Conservation (phyloP, 2,329 filamentous ascomycete species). For the Colletotrichum sp. region DNA sequence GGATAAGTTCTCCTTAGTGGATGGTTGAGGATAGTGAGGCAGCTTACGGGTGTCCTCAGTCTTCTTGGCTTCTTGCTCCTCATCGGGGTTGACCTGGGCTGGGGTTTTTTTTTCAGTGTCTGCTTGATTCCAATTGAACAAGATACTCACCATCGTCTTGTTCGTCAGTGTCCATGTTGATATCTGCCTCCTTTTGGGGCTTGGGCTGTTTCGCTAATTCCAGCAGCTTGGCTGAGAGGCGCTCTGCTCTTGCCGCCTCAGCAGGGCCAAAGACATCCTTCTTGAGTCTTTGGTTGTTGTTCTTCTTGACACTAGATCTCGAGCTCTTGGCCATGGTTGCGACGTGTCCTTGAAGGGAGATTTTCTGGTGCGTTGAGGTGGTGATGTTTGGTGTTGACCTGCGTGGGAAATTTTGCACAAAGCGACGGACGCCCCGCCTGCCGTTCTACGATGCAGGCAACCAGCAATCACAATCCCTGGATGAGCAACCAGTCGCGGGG, state of each 20-base stretch:
- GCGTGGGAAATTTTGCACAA: slow-evolving; percentile 12
- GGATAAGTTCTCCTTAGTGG: slow-evolving; percentile 24
- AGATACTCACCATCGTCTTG: slow-evolving; percentile 8
- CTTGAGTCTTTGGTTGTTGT: slow-evolving; percentile 83
- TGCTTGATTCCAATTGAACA: neutral
- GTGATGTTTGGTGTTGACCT: neutral
- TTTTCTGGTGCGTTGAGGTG: neutral
- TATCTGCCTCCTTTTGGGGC: slow-evolving; percentile 57
- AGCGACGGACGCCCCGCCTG: slow-evolving; percentile 4
- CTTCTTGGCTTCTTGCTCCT: slow-evolving; percentile 33
- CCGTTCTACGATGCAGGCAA: neutral
- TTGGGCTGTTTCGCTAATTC: slow-evolving; percentile 81
- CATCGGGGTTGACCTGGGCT: slow-evolving; percentile 31
- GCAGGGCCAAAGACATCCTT: slow-evolving; percentile 83
- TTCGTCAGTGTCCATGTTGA: slow-evolving; percentile 51
- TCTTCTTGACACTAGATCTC: slow-evolving; percentile 79
- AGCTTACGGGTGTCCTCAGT: slow-evolving; percentile 5
- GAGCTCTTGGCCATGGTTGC: slow-evolving; percentile 84
- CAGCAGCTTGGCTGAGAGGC: slow-evolving; percentile 84
- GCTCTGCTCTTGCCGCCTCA: slow-evolving; percentile 78
- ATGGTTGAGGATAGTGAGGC: slow-evolving; percentile 14
- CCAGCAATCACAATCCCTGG: neutral
- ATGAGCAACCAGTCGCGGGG: neutral
- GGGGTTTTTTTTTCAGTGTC: slow-evolving; percentile 5
- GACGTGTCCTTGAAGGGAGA: neutral